Evolutionary conservation across 306 rosid species (phyloP).

Genomic region (Corylus heterophylla): DNA sequence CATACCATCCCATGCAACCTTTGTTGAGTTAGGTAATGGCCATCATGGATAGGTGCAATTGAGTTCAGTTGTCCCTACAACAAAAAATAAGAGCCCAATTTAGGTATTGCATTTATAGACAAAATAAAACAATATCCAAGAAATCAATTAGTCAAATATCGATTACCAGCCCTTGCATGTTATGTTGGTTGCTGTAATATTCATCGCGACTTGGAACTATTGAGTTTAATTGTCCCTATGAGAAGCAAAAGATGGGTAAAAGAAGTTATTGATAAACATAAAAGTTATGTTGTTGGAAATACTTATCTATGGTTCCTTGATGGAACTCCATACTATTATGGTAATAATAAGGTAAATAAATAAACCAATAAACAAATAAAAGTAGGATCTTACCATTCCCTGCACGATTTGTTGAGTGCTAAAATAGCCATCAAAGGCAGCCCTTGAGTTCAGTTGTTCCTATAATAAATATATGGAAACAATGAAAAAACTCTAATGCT

Average conservation of each 20-base stretch:
- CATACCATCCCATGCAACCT: conserved; percentile 51
- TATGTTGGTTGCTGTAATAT: conserved; percentile 25
- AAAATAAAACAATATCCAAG: background rate
- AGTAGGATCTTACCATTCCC: conserved; percentile 33
- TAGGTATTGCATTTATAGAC: conserved; percentile 5
- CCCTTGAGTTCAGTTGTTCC: conserved; percentile 42
- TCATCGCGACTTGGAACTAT: conserved; percentile 20
- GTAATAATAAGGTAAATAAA: conserved; percentile 4
- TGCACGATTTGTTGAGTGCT: conserved; percentile 33
- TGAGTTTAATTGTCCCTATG: conserved; percentile 32
- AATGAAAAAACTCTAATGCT: conserved; percentile 5
- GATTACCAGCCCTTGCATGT: conserved; percentile 32
- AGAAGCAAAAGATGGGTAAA: background rate
- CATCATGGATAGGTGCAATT: conserved; percentile 39
- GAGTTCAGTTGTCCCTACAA: conserved; percentile 46
- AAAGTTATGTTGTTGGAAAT: background rate
- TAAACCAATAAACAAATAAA: background rate
- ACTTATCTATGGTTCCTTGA: background rate
- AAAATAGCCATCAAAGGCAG: conserved; percentile 38
- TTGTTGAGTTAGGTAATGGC: conserved; percentile 32
- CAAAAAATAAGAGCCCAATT: conserved; percentile 14
- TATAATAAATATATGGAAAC: background rate
- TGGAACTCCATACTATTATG: conserved; percentile 1
- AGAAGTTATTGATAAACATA: background rate
- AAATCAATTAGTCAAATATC: background rate